phyloP scores from a whole-genome alignment of 2,329 filamentous ascomycete genomes.

The Colletotrichum musicola region DNA sequence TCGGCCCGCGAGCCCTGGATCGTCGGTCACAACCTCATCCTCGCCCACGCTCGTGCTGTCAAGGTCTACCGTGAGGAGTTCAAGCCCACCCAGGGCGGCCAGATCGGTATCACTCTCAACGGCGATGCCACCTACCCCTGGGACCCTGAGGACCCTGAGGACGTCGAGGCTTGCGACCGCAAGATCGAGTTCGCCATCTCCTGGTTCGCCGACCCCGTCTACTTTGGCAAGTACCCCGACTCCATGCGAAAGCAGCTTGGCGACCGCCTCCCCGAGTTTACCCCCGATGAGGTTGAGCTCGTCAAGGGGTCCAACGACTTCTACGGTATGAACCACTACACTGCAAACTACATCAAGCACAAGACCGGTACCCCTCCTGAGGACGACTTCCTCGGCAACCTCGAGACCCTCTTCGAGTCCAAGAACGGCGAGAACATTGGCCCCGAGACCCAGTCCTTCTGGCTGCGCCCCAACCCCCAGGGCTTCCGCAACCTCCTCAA shows the following conservation, averaged over 20 bases:
- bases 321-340: slow-evolving; percentile 96
- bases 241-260: slow-evolving; percentile 88
- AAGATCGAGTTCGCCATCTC: slow-evolving; percentile 90
- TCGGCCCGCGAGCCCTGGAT: slow-evolving; percentile 84
- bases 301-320: slow-evolving; percentile 91
- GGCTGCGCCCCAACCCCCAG: slow-evolving; percentile 80
- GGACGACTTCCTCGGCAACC: slow-evolving; percentile 80
- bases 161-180: slow-evolving; percentile 81
- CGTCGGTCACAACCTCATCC: slow-evolving; percentile 82
- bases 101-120: slow-evolving; percentile 91
- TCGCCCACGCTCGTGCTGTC: slow-evolving; percentile 84
- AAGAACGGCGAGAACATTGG: slow-evolving; percentile 82
- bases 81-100: slow-evolving; percentile 76
- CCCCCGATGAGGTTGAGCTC: slow-evolving; percentile 77
- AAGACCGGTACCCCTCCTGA: slow-evolving; percentile 69
- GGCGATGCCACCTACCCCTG: slow-evolving; percentile 87
- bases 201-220: slow-evolving; percentile 91
- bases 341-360: slow-evolving; percentile 87
- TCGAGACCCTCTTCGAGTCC: slow-evolving; percentile 78
- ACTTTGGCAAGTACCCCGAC: slow-evolving; percentile 85
- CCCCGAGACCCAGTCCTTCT: slow-evolving; percentile 83
- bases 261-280: slow-evolving; percentile 80
- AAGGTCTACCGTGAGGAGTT: slow-evolving; percentile 88
- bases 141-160: slow-evolving; percentile 80
- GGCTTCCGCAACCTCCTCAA: slow-evolving; percentile 83